Base-by-base conservation (phyloP, 441 rosid genomes). In the Bruguiera hainesii region DNA sequence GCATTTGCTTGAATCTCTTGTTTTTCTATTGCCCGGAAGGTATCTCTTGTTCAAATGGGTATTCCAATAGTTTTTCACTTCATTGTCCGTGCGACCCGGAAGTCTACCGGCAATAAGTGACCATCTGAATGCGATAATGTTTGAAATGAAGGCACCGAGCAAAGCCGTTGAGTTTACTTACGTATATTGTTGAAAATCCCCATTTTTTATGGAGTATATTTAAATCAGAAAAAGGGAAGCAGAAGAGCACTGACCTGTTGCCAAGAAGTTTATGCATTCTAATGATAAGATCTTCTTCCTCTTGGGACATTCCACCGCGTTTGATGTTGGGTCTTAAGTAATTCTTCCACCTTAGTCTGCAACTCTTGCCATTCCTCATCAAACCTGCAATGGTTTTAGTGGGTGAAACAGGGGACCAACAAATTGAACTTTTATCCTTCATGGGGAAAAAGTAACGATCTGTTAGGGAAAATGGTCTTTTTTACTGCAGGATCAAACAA, bases 241-340 rank as follows among this genome's bases (percentile, higher is more conserved):
- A 3, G 13, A 6, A 37, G 60, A 61, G 29, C 33, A 46, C 15
- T 62, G 18, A 89, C 98, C 91, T 77, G 73, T 92, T 87, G 78
- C 98, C 98, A 28, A 89, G 81, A 71, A 92, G 95, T 56, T 94
- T 91, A 71, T 92, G 96, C 82, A 92, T 94, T 73, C 89, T 89
- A 78, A 89, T 82, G 74, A 89, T 89, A 57, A 92, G 93, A 55
- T 87, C 98, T 71, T 85, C 91, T 77, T 92, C 96, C 33, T 89
- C 95, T 69, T 82, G 86, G 10, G 86, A 82, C 79, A 92, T 89
- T 68, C 80, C 73, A 16, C 80, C 93, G 67, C 78, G 80, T 73
- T 82, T 87, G 61, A 83, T 83, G 69, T 89, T 83, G 3, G 90
- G 88, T 66, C 89, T 80, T 9, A 80, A 67, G 66, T 92, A 87